Conservation (phyloP, 257 asterid genomes). For the Plantago major region DNA sequence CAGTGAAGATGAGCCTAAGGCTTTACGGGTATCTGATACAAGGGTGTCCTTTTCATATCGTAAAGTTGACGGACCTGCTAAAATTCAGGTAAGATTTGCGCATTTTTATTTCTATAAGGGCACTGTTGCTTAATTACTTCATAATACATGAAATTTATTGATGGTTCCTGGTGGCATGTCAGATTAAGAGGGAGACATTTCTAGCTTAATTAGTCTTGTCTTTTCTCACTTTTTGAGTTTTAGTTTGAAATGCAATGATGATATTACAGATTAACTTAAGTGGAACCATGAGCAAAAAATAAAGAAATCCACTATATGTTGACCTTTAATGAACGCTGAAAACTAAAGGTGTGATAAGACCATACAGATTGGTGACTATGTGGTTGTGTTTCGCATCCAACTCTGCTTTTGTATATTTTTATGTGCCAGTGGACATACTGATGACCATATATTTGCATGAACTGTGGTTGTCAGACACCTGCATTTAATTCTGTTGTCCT, state of each 20-base stretch:
- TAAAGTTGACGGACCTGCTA: conserved; percentile 50
- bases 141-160: background rate
- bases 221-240: background rate
- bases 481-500: background rate
- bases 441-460: background rate
- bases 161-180: conserved; percentile 5
- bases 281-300: background rate
- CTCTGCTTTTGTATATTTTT: background rate
- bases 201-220: background rate
- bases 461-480: background rate
- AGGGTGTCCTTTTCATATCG: conserved; percentile 68
- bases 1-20: conserved; percentile 79
- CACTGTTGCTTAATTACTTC: conserved; percentile 9
- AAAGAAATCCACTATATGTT: too few relatives aligned
- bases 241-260: too few relatives aligned
- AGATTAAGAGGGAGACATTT: conserved; percentile 5
- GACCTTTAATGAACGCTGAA: background rate
- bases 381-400: background rate
- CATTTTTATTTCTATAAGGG: conserved; percentile 11
- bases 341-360: background rate
- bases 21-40: conserved; percentile 63
- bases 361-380: conserved; percentile 4
- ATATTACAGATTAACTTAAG: background rate
- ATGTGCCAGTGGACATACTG: background rate
- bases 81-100: conserved; percentile 64